Base-by-base conservation (phyloP, 2,329 filamentous ascomycete genomes). In the Fusarium pilosicola region DNA sequence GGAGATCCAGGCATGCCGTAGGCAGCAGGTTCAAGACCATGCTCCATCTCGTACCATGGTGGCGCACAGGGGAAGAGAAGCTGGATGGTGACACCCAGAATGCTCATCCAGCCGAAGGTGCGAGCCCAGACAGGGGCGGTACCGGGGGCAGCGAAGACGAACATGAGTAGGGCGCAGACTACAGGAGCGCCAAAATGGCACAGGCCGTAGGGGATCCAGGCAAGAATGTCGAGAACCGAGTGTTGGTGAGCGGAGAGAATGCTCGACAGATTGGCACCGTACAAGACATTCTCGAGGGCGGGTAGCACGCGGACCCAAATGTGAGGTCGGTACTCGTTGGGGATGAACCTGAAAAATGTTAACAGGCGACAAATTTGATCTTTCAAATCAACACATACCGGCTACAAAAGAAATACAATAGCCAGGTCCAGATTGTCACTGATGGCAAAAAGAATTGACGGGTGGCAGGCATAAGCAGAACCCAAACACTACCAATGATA, bases 241-340 rank as follows among this genome's bases (percentile, higher is more conserved):
- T 93, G 92, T 78, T 96, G 94, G 84, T 97, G 94, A 51, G 94
- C 94, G 20, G 95, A 97, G 62, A 98, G 89, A 79, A 98, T 97
- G 83, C 97, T 98, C 85, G 94, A 97, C 65, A 98, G 88, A 84
- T 98, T 98, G 72, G 95, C 95, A 77, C 96, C 96, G 81, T 98
- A 98, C 39, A 98, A 88, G 71, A 98, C 96, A 83, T 98, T 98
- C 84, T 98, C 96, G 73, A 98, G 89, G 24, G 96, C 94, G 9
- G 96, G 96, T 41, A 98, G 89, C 34, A 98, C 94, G 79, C 95
- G 94, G 75, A 98, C 96, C 94, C 95, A 97, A 78, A 98, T 98
- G 71, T 94, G 93, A 68, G 95, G 95, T 76, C 96, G 91, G 85
- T 95, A 96, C 80, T 96, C 93, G 76, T 91, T 89, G 42, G 94